A percentile compares a stretch with the other conserved stretches of the same genome.
These are phyloP conservation scores for Diplosphaera chodatii DNA, from an alignment of 139 green algal species.

Conservation along the genomic window DNA sequence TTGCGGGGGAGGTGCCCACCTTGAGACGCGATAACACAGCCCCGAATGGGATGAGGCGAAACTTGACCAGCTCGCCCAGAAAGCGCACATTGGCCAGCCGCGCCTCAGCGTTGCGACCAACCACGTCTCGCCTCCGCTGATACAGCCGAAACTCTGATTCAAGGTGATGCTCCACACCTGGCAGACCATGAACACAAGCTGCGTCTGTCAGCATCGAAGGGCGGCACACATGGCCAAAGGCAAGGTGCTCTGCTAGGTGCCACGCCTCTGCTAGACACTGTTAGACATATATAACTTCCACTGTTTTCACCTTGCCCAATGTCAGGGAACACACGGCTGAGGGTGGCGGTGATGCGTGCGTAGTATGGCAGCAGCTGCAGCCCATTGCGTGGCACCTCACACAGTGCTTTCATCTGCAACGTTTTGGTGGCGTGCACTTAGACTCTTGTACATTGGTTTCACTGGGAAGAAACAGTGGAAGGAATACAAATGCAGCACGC, in stretches of 20 bases:
- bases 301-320: slow-evolving; percentile 57
- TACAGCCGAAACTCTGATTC: slow-evolving; percentile 71
- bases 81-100: slow-evolving; percentile 75
- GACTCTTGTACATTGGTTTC: no score
- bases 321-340: slow-evolving; percentile 75
- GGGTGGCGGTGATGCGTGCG: slow-evolving; percentile 66
- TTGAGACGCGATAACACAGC: slow-evolving; percentile 55
- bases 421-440: no score
- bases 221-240: no score
- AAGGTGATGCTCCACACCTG: slow-evolving; percentile 50
- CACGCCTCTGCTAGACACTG: no score
- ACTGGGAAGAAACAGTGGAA: no score
- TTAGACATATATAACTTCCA: no score
- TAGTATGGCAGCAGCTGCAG: slow-evolving; percentile 83
- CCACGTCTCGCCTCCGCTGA: slow-evolving; percentile 58
- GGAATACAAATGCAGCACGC: no score
- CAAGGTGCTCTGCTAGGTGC: no score
- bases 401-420: slow-evolving; percentile 52
- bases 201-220: no score
- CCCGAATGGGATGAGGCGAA: slow-evolving; percentile 56
- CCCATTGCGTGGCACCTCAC: slow-evolving; percentile 48
- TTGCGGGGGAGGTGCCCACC: no score
- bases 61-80: slow-evolving; percentile 88
- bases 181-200: no score
- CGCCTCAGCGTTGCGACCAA: slow-evolving; percentile 43